Evolutionary conservation across 768 basidiomycete species (phyloP).

Genomic region (Panaeolus cyanescens): DNA sequence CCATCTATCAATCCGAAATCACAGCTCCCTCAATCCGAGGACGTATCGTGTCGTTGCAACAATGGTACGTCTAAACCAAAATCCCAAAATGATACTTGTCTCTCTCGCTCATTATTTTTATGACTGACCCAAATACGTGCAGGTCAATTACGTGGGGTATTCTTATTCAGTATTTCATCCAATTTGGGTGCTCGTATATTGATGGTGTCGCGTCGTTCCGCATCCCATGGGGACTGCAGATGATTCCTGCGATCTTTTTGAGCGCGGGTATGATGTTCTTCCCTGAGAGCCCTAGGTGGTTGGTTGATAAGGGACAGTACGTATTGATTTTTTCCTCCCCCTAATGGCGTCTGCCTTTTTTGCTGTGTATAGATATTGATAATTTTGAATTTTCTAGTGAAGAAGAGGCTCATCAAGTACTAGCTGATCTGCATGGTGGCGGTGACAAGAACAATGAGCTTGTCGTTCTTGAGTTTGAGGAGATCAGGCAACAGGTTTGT

Average conservation of each 20-base stretch:
- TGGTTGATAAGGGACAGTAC: constrained; percentile 62
- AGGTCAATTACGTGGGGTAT: constrained; percentile 76
- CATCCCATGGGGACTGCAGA: constrained; percentile 79
- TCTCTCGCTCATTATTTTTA: neutral
- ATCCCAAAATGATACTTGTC: neutral
- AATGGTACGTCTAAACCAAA: constrained; percentile 58
- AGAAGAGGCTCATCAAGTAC: constrained; percentile 66
- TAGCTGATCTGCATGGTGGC: constrained; percentile 73
- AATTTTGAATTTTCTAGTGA: constrained; percentile 31
- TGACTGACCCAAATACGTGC: constrained; percentile 17
- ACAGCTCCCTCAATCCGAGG: constrained; percentile 74
- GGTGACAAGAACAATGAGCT: constrained; percentile 62
- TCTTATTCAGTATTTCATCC: constrained; percentile 72
- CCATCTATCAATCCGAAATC: constrained; percentile 77
- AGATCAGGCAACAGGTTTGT: constrained; percentile 55
- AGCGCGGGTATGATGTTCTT: constrained; percentile 67
- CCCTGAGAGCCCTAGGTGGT: constrained; percentile 74
- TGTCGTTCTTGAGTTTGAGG: constrained; percentile 69
- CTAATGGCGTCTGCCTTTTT: neutral
- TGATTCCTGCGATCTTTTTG: constrained; percentile 76
- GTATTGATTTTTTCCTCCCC: constrained; percentile 4
- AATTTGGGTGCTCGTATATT: constrained; percentile 77
- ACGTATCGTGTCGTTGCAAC: constrained; percentile 74
- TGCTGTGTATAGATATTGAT: neutral
- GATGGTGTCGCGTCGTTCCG: constrained; percentile 73